These are phyloP conservation scores for Geranomyces variabilis DNA, from an alignment of 192 early-diverging fungal genomes.

Conservation along the genomic window DNA sequence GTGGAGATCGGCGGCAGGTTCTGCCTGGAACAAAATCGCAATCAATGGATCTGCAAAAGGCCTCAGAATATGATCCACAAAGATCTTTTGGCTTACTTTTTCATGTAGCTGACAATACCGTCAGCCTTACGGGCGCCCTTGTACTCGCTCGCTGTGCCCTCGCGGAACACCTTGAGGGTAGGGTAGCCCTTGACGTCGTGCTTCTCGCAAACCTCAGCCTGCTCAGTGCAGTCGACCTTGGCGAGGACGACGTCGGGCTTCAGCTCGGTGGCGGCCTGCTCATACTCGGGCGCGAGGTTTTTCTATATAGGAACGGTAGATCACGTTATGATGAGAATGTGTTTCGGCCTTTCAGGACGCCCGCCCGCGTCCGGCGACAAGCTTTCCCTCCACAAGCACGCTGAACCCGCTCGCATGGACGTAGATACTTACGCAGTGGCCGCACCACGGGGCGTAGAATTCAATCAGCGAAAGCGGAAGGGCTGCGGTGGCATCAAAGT, in stretches of 20 bases:
- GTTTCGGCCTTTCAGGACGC: no score
- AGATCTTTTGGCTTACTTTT: conserved; percentile 64
- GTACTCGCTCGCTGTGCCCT: conserved; percentile 75
- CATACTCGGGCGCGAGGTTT: conserved; percentile 86
- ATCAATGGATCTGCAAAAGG: background rate
- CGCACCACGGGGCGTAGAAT: conserved; percentile 98
- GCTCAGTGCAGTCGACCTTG: conserved; percentile 97
- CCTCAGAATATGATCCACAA: no score
- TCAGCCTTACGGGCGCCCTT: conserved; percentile 85
- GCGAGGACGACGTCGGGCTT: conserved; percentile 82
- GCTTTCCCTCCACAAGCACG: no score
- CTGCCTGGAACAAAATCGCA: conserved; percentile 61
- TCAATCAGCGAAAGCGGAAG: conserved; percentile 82
- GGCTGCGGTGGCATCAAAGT: conserved; percentile 64
- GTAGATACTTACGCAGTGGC: conserved; percentile 71
- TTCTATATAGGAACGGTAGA: background rate
- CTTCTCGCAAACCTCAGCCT: conserved; percentile 80
- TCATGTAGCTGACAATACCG: conserved; percentile 90
- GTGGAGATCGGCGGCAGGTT: conserved; percentile 77
- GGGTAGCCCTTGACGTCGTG: conserved; percentile 88
- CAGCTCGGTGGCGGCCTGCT: conserved; percentile 84
- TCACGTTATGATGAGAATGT: no score
- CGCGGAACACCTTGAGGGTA: conserved; percentile 85
- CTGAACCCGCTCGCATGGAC: no score
- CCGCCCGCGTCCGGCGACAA: no score